phyloP scores from a whole-genome alignment of 495 filamentous ascomycete species.

The Neurospora pannonica region DNA sequence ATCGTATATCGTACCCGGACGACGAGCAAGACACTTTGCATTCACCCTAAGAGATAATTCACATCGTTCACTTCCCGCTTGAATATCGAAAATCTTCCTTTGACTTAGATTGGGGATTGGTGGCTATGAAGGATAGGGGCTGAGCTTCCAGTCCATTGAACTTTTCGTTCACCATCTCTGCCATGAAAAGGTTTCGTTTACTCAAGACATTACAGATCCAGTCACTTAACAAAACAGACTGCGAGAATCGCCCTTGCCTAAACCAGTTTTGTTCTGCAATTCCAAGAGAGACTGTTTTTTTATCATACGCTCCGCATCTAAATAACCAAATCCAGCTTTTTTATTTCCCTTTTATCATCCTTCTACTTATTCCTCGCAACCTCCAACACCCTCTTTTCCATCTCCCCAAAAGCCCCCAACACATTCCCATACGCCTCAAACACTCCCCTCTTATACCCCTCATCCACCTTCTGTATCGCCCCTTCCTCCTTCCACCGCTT shows the following conservation, averaged over 20 bases:
- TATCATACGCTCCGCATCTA: too few relatives aligned
- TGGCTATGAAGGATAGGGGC: neutral
- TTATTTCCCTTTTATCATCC: neutral
- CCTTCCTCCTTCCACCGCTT: constrained; percentile 75
- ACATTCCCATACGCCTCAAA: constrained; percentile 71
- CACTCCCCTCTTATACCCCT: constrained; percentile 65
- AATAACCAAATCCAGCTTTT: too few relatives aligned
- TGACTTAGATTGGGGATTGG: neutral
- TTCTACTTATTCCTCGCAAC: constrained; percentile 32
- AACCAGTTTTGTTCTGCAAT: too few relatives aligned
- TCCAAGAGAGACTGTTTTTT: too few relatives aligned
- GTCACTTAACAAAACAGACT: too few relatives aligned
- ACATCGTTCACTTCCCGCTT: neutral
- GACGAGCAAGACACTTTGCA: neutral
- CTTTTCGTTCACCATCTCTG: neutral
- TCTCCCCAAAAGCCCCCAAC: constrained; percentile 66
- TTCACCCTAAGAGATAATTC: neutral
- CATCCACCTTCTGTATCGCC: constrained; percentile 69
- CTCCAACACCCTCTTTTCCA: constrained; percentile 60
- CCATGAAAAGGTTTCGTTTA: too few relatives aligned
- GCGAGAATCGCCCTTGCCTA: too few relatives aligned
- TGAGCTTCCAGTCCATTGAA: neutral
- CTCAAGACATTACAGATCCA: too few relatives aligned
- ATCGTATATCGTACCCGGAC: neutral
- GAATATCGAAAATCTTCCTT: neutral